A percentile compares a stretch with the other conserved stretches of the same genome.
These are phyloP conservation scores for Moringa oleifera DNA, from an alignment of 345 rosid genomes.

Conservation along the genomic window DNA sequence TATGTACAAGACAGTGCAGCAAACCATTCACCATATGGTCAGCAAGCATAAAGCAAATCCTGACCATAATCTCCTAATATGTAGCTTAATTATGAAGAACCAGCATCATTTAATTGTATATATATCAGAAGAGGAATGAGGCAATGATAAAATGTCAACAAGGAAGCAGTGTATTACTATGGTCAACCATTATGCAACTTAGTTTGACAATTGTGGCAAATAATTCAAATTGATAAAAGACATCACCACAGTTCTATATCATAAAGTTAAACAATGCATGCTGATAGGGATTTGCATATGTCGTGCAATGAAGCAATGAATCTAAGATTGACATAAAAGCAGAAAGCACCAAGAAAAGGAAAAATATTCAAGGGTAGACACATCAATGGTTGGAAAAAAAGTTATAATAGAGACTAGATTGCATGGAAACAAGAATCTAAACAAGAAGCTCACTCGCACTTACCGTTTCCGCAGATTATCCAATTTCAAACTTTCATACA, in stretches of 20 bases:
- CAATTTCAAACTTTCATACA: constrained; percentile 90
- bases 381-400: neutral
- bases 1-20: too few species aligned
- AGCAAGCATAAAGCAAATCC: neutral
- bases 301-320: neutral
- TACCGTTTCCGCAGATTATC: constrained; percentile 85
- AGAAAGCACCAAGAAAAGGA: neutral
- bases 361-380: constrained; percentile 3
- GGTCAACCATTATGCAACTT: too few species aligned
- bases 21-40: too few species aligned
- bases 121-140: neutral
- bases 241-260: too few species aligned
- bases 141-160: too few species aligned
- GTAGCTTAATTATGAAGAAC: neutral
- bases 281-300: too few species aligned
- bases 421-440: neutral
- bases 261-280: too few species aligned
- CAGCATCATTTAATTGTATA: neutral
- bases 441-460: constrained; percentile 14
- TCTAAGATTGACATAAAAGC: neutral
- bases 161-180: too few species aligned
- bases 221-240: too few species aligned
- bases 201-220: too few species aligned
- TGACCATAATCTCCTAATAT: neutral
- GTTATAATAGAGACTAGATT: constrained; percentile 1